Base-by-base conservation (phyloP, 257 asterid species). In the Solanum virginianum region DNA sequence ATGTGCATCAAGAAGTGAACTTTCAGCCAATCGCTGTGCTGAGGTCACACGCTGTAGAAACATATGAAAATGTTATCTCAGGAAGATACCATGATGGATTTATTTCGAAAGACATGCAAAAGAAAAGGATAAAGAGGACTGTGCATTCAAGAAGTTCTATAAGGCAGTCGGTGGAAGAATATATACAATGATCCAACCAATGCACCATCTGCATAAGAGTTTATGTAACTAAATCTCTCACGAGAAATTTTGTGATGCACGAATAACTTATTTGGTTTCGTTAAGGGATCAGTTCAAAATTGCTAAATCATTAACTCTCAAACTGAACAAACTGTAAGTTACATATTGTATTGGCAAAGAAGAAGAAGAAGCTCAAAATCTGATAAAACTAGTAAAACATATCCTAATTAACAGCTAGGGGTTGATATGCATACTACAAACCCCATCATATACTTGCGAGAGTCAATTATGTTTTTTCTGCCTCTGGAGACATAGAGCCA, bases 1-100 rank as follows among this genome's bases (percentile, higher is more conserved):
- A 92, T 97, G 98, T 86, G 98, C 90, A 90, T 95, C 99, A 72
- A 95, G 93, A 80, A 97, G 90, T n/a, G 98, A 90, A 89, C 97
- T 97, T 87, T 94, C 99, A n/a, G 95, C 97, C 93, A 90, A 81
- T 13, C 97, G 94, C 69, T 97, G 98, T 83, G 88, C 91, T 56
- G 99, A 83, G 85, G 99, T 94, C 60, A 97, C 97, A 29, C 98
- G 91, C 99, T 95, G 98, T 71, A 56, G 63, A 83, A 80, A 87
- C 83, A 70, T 89, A 22, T 14, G 54, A 88, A 70, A 83, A 88
- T 69, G 63, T 65, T 86, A 86, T 45, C 75, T 80, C 55, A 74
- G 18, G 65, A 53, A n/a, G 63, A 70, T 59, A 71, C 24, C 10
- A 18, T 20, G 66, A 70, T 49, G 74, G 62, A 80, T 13, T 39